These are phyloP conservation scores for Cryptosporidium felis DNA, from an alignment of 169 alveolate genomes.

Conservation along the genomic window DNA sequence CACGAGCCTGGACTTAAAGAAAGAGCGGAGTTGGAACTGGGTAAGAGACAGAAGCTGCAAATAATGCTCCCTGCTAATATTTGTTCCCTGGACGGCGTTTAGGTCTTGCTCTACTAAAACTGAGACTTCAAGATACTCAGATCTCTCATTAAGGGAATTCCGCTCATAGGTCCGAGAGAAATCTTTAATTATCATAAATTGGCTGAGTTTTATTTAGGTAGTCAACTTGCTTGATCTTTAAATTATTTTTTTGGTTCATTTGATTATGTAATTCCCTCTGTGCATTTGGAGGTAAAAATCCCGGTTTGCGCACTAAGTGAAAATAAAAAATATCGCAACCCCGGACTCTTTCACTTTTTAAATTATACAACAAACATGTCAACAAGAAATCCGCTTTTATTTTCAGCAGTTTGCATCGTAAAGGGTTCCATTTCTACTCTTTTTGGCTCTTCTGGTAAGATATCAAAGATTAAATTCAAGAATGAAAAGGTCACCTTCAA, in stretches of 20 bases:
- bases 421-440: constrained; percentile 56
- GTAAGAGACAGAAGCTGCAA: neutral
- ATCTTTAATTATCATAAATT: constrained; percentile 7
- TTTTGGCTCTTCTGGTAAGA: constrained; percentile 26
- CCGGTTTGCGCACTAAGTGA: constrained; percentile 2
- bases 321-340: neutral
- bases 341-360: neutral
- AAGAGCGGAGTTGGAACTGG: neutral
- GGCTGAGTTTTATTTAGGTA: neutral
- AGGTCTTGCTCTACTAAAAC: neutral
- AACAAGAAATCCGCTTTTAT: constrained; percentile 43
- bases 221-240: neutral
- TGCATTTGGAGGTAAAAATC: constrained; percentile 40
- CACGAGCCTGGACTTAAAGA: constrained; percentile 9
- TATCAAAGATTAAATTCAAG: constrained; percentile 21
- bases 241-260: neutral
- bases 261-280: neutral
- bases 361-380: constrained; percentile 1
- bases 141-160: constrained; percentile 8
- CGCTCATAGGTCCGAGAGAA: constrained; percentile 23
- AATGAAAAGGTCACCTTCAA: constrained; percentile 8
- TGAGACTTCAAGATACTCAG: constrained; percentile 1
- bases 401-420: constrained; percentile 44
- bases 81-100: neutral
- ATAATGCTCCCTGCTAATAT: neutral